Evolutionary conservation across 1,284 basidiomycete species (phyloP), one percentile per base, ranked within the genome.

Genomic region (Marasmius tenuissimus): DNA sequence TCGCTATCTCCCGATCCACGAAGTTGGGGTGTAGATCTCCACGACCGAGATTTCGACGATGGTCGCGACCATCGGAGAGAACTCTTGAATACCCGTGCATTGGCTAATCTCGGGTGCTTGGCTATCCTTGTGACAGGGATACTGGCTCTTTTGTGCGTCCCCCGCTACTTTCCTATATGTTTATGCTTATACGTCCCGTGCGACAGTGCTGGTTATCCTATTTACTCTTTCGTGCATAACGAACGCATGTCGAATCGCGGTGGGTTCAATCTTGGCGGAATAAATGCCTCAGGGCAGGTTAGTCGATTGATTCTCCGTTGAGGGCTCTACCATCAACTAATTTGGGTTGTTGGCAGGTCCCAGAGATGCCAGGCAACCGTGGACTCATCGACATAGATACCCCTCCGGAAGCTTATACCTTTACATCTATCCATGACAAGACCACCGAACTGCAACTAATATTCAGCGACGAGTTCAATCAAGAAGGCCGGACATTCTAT

Each of bases 331-430:
- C 3, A 12, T 20, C 78, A 65, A 84, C 84, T 56, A 72, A 76
- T 0, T 78, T 78, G 0, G 79, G 12, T 39, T 14, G 5, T 12
- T 50, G 82, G 9, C 78, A 94, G 78, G 78, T 93, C 27, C 85
- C 91, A 18, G 75, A 75, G 33, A 85, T 94, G 39, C 62, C 72
- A 3, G 86, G 89, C 1, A 85, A 85, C 69, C 88, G 85, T 68
- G 86, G 85, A 3, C 76, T 94, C 57, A 88, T 96, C 65, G 94
- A 96, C 73, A 60, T 77, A 6, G 87, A 92, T 60, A 96, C 94
- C 0, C 92, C 93, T 0, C 61, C 77, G 18, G 78, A 81, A 1
- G 85, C 76, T 1, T 84, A 85, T 68, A 86, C 84, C 0, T 87
- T 86, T 57, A 70, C 73, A 4, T 89, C 90, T 57, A 87, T 80